A percentile compares a stretch with the other conserved stretches of the same genome.
Evolutionary conservation across 2,329 filamentous ascomycete genomes (phyloP).

Genomic region (Pyrenophora teres): DNA sequence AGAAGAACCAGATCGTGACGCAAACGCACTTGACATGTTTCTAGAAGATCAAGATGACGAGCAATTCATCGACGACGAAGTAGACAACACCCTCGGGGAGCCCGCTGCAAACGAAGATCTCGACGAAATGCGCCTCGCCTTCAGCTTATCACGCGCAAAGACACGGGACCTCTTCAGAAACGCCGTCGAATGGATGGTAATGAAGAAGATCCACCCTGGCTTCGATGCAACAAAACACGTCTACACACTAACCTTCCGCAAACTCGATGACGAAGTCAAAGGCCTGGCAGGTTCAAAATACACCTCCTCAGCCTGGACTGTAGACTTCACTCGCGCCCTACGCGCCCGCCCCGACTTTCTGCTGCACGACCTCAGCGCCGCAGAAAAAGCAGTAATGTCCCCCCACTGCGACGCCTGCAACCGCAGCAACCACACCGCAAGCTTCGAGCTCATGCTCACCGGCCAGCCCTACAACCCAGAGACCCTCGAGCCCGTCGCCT

Average conservation of each 20-base stretch:
- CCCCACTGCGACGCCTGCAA: constrained; percentile 71
- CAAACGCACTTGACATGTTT: constrained; percentile 51
- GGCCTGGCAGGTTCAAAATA: constrained; percentile 73
- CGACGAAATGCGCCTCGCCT: constrained; percentile 69
- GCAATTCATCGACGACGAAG: constrained; percentile 68
- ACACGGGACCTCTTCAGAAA: constrained; percentile 74
- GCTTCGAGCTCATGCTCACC: constrained; percentile 64
- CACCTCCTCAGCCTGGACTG: constrained; percentile 71
- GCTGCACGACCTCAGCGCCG: constrained; percentile 35
- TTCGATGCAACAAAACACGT: constrained; percentile 67
- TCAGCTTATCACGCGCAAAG: constrained; percentile 70
- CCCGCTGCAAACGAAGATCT: constrained; percentile 50
- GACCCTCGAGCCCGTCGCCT: constrained; percentile 66
- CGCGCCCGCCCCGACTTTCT: constrained; percentile 65
- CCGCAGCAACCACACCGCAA: constrained; percentile 69
- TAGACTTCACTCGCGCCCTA: constrained; percentile 68
- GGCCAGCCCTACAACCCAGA: constrained; percentile 69
- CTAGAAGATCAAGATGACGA: constrained; percentile 62
- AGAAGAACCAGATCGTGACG: constrained; percentile 27
- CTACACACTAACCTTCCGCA: constrained; percentile 71
- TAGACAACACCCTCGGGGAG: constrained; percentile 57
- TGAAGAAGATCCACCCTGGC: constrained; percentile 74
- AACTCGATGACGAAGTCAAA: constrained; percentile 71
- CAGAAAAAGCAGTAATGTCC: constrained; percentile 17
- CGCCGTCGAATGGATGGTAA: constrained; percentile 79